These are phyloP conservation scores for Aspergillus avenaceus DNA, from an alignment of 495 filamentous ascomycete genomes.

Conservation along the genomic window DNA sequence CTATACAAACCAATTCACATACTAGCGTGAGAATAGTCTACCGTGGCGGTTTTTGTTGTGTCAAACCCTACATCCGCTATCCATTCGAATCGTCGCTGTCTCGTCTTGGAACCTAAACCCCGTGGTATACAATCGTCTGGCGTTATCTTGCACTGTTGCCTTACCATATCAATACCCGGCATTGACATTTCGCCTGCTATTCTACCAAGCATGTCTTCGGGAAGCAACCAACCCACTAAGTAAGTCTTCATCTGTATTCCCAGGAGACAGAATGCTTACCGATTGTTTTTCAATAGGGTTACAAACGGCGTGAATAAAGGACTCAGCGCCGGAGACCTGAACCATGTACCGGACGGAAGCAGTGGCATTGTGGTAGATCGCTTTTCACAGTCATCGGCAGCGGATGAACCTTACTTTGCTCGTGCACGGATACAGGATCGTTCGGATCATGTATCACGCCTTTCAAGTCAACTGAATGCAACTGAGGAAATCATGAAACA, in stretches of 20 bases:
- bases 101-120: too few relatives aligned
- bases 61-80: too few relatives aligned
- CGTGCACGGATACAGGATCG: slow-evolving; percentile 31
- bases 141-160: not conserved
- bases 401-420: slow-evolving; percentile 38
- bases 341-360: slow-evolving; percentile 25
- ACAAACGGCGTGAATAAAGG: slow-evolving; percentile 13
- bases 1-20: not conserved
- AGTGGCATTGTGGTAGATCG: slow-evolving; percentile 26
- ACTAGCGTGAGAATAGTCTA: not conserved
- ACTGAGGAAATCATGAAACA: slow-evolving; percentile 33
- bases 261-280: not conserved
- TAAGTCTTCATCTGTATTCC: slow-evolving; percentile 5
- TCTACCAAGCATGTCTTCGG: slow-evolving; percentile 17
- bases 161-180: not conserved
- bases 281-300: slow-evolving; percentile 11
- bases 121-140: not conserved
- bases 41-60: not conserved
- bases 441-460: slow-evolving; percentile 26
- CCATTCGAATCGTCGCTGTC: too few relatives aligned
- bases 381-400: slow-evolving; percentile 27
- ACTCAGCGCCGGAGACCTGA: slow-evolving; percentile 30
- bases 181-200: not conserved
- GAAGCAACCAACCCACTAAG: slow-evolving; percentile 11
- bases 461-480: slow-evolving; percentile 32